These are phyloP conservation scores for Hysterium pulicare DNA, from an alignment of 2,329 filamentous ascomycete species.

Conservation along the genomic window DNA sequence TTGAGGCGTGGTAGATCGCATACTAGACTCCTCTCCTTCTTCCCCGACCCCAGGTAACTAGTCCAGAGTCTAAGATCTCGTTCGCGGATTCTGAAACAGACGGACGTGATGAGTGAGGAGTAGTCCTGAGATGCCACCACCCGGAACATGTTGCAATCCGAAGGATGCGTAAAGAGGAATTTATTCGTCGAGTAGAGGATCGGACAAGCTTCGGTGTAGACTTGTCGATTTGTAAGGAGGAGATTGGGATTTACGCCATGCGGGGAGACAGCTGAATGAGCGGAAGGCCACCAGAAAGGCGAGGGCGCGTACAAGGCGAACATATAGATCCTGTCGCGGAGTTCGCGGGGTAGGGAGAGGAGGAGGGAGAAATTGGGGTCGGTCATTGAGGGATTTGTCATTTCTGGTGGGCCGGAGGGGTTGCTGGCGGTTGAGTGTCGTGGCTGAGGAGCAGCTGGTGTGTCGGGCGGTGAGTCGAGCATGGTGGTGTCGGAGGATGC, in stretches of 20 bases:
- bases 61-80: slow-evolving; percentile 37
- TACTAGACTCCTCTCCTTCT: slow-evolving; percentile 25
- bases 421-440: slow-evolving; percentile 22
- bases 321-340: slow-evolving; percentile 34
- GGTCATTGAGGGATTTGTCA: slow-evolving; percentile 5
- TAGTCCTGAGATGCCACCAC: slow-evolving; percentile 28
- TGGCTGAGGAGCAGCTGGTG: too few relatives aligned
- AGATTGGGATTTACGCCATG: slow-evolving; percentile 25
- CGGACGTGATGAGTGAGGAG: slow-evolving; percentile 23
- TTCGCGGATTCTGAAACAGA: slow-evolving; percentile 36
- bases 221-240: slow-evolving; percentile 24
- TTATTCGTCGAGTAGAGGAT: slow-evolving; percentile 36
- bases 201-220: slow-evolving; percentile 31
- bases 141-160: slow-evolving; percentile 40
- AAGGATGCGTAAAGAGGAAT: slow-evolving; percentile 38
- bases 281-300: slow-evolving; percentile 34
- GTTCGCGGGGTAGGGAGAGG: slow-evolving; percentile 34
- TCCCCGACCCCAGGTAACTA: slow-evolving; percentile 31
- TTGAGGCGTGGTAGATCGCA: slow-evolving; percentile 34
- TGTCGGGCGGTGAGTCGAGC: slow-evolving; percentile 24
- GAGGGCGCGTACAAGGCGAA: slow-evolving; percentile 27
- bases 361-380: slow-evolving; percentile 30
- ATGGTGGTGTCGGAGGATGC: slow-evolving; percentile 33
- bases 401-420: slow-evolving; percentile 5
- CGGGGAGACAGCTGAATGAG: slow-evolving; percentile 9